Base-by-base conservation (phyloP, 108 stramenopile species). In the Cyclotella cryptica region DNA sequence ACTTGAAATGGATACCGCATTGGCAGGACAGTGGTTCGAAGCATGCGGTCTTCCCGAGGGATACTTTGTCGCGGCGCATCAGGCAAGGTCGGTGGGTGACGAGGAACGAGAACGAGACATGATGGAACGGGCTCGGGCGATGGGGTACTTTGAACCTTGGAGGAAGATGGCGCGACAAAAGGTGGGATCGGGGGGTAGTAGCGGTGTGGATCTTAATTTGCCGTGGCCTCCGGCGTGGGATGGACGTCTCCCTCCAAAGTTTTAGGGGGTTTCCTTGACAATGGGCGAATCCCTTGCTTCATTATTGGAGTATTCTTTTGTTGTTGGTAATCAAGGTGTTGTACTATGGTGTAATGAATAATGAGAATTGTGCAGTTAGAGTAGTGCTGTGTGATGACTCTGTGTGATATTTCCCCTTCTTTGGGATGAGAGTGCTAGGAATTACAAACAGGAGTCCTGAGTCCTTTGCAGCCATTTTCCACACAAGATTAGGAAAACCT, bases 181-280 rank as follows among this genome's bases (percentile, higher is more conserved):
- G 27, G 29, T 29, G 27, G 58, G 58, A 8, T 59, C 58, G 8
- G 58, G 58, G 7, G 58, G 58, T 59, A 29, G 28, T 29, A 7
- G 27, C 8, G 58, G 58, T 6, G 58, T 59, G 58, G 58, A 59
- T 29, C 30, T 59, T 26, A 59, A 59, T 29, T 30, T 59, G 58
- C 58, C 58, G 10, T 59, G 58, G 58, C 58, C 58, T 7, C 58
- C 58, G 6, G 58, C 58, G 27, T 59, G 27, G 9, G 58, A 59
- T 59, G 58, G 58, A 17, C 7, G 58, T 15, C 27, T 7, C 10
- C 58, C 58, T 29, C 58, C 58, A 7, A 29, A 29, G 3, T 59
- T 59, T 59, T 59, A 29, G n/a, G n/a, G n/a, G n/a, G n/a, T n/a
- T n/a, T n/a, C n/a, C n/a, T n/a, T n/a, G n/a, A n/a, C n/a, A n/a